These are phyloP conservation scores for Linanthus parryae DNA, from an alignment of 148 eudicot genomes.

Conservation along the genomic window DNA sequence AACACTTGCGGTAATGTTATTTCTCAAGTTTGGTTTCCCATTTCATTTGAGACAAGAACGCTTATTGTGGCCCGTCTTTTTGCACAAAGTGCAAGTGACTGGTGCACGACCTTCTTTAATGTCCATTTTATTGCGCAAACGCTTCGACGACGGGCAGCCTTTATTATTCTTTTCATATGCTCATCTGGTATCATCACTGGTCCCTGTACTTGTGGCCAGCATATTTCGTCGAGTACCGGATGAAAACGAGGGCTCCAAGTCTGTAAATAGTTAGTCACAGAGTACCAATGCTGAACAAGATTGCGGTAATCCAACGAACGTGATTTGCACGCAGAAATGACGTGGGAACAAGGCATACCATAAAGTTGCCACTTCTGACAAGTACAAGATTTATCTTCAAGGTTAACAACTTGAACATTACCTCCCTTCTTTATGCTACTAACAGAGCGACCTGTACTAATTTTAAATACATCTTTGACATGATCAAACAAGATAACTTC, in stretches of 20 bases:
- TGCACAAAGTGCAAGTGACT: not conserved
- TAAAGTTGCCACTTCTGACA: slow-evolving; percentile 17
- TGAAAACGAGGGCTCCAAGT: slow-evolving; percentile 7
- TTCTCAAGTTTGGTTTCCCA: no score
- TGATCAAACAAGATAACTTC: not conserved
- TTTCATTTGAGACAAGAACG: no score
- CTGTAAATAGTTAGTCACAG: not conserved
- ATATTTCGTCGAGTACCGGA: slow-evolving; percentile 5
- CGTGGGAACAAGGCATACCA: slow-evolving; percentile 7
- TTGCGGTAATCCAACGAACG: slow-evolving; percentile 7
- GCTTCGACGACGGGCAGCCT: slow-evolving; percentile 6
- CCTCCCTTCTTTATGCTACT: not conserved
- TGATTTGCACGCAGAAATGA: slow-evolving; percentile 5
- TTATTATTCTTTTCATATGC: not conserved
- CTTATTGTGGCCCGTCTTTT: not conserved
- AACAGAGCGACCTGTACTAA: not conserved
- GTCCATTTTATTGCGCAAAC: slow-evolving; percentile 8
- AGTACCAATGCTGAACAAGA: slow-evolving; percentile 1
- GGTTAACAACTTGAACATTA: slow-evolving; percentile 1
- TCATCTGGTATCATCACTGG: not conserved
- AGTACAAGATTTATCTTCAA: not conserved
- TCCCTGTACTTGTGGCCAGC: not conserved
- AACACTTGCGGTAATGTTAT: no score
- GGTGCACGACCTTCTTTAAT: slow-evolving; percentile 1
- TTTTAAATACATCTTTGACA: not conserved